phyloP scores from a whole-genome alignment of 2,329 filamentous ascomycete genomes.

The Colletotrichum aenigma region DNA sequence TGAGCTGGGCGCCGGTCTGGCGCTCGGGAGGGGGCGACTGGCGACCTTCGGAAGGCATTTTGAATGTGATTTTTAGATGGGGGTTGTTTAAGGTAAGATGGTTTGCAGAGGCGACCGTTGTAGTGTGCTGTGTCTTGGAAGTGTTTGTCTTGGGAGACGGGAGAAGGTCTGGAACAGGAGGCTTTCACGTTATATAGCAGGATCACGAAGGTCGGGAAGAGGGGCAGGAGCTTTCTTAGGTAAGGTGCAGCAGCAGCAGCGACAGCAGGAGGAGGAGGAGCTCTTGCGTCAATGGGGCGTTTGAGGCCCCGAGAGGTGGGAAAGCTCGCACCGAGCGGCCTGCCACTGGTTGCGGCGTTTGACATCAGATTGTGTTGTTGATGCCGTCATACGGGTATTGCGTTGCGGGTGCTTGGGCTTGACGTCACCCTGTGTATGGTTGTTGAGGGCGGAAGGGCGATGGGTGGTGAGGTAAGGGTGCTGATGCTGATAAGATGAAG shows the following conservation, averaged over 20 bases:
- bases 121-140: not conserved
- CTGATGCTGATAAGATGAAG: not conserved
- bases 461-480: not conserved
- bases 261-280: not conserved
- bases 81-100: not conserved
- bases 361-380: conserved; percentile 16
- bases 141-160: not conserved
- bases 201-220: not conserved
- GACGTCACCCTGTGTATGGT: conserved; percentile 5
- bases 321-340: not conserved
- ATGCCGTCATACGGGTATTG: conserved; percentile 16
- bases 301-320: not conserved
- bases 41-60: conserved; percentile 71
- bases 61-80: conserved; percentile 35
- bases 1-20: conserved; percentile 68
- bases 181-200: conserved; percentile 1
- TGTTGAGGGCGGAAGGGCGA: not conserved
- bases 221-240: not conserved
- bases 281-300: conserved; percentile 13
- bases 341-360: conserved; percentile 11
- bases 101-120: not conserved
- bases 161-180: not conserved
- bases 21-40: conserved; percentile 78
- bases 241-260: not conserved
- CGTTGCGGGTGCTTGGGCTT: not conserved